A percentile compares a stretch with the other conserved stretches of the same genome.
phyloP scores from a whole-genome alignment of 495 filamentous ascomycete genomes.

The Daldinia concentrica region DNA sequence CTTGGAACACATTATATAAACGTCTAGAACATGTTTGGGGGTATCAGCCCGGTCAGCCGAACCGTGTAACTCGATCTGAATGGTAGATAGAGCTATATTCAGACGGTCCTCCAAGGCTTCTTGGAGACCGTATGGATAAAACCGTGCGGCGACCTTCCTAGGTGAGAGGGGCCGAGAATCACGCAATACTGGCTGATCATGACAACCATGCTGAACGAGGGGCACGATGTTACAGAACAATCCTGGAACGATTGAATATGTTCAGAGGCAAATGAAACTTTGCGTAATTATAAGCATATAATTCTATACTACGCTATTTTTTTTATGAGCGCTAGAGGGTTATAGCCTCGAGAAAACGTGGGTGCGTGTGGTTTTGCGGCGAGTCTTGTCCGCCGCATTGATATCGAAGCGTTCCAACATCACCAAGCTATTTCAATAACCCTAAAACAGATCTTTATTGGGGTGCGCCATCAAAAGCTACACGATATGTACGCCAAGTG shows the following conservation, averaged over 20 bases:
- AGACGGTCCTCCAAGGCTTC: conserved; percentile 3
- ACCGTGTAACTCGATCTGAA: background rate
- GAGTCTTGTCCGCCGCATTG: background rate
- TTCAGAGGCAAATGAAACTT: conserved; percentile 5
- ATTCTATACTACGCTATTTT: background rate
- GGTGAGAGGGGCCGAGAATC: conserved; percentile 38
- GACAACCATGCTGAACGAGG: conserved; percentile 31
- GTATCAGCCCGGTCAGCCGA: background rate
- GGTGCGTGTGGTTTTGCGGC: background rate
- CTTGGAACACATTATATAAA: background rate
- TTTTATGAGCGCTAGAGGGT: background rate
- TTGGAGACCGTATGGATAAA: conserved; percentile 11
- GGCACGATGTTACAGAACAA: conserved; percentile 29
- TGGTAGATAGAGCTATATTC: conserved; percentile 8
- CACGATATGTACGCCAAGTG: background rate
- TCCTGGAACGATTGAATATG: conserved; percentile 17
- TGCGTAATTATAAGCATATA: background rate
- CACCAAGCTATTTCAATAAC: background rate
- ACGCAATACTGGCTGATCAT: conserved; percentile 36
- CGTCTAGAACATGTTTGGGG: conserved; percentile 1
- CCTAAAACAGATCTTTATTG: background rate
- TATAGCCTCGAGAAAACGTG: background rate
- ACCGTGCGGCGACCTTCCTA: conserved; percentile 29
- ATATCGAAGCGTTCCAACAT: background rate
- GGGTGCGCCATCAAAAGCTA: background rate